These are phyloP conservation scores for Gentiana straminea DNA, from an alignment of 257 asterid species.

Conservation along the genomic window DNA sequence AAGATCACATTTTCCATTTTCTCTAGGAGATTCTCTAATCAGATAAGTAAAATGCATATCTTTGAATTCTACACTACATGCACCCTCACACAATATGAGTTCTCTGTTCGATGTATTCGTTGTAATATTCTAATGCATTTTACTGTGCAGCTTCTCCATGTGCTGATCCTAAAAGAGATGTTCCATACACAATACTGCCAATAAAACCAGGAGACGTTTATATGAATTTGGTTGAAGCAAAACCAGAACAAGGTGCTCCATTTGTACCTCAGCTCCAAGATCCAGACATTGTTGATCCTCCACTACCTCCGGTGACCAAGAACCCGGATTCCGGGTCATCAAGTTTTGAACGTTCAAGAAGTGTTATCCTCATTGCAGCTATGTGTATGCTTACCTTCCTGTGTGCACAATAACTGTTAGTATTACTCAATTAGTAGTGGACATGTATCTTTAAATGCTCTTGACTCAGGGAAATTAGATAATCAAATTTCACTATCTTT, in stretches of 20 bases:
- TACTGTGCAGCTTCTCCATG: too few relatives aligned
- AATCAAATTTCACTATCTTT: not conserved
- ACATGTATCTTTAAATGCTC: not conserved
- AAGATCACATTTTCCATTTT: too few relatives aligned
- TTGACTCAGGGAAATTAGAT: not conserved
- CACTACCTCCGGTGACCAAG: constrained; percentile 6
- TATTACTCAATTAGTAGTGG: too few relatives aligned
- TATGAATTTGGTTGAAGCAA: not conserved
- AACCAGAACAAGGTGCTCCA: constrained; percentile 8
- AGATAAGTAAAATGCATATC: too few relatives aligned
- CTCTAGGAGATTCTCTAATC: too few relatives aligned
- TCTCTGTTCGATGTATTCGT: too few relatives aligned
- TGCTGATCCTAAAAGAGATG: not conserved
- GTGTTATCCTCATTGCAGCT: not conserved
- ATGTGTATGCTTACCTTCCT: not conserved
- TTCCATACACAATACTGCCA: constrained; percentile 7
- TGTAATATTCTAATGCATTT: too few relatives aligned
- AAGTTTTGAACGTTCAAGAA: not conserved
- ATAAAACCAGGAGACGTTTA: constrained; percentile 9
- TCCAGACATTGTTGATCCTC: constrained; percentile 5
- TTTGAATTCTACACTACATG: too few relatives aligned
- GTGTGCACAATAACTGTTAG: too few relatives aligned
- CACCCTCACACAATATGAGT: too few relatives aligned
- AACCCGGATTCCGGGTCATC: not conserved
- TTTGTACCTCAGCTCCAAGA: constrained; percentile 6